Evolutionary conservation across 139 green algal genomes (phyloP).

Genomic region (Micractinium conductrix): DNA sequence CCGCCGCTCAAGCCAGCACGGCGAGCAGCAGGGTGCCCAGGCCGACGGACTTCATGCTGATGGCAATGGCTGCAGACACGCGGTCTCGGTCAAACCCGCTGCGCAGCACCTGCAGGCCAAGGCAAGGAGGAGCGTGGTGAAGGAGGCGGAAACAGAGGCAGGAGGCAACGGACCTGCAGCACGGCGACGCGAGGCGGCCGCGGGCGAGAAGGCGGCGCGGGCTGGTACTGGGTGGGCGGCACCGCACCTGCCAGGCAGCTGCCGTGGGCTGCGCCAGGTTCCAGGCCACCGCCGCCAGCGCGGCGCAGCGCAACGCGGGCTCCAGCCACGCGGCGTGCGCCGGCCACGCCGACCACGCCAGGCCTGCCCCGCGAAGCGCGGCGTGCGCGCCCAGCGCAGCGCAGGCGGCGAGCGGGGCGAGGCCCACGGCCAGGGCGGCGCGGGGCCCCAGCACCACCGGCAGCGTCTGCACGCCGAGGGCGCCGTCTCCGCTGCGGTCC

Average conservation of each 20-base stretch:
- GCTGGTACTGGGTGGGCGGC: too few relatives aligned
- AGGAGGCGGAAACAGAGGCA: too few relatives aligned
- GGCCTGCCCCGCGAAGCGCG: neutral
- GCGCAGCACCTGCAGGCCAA: slow-evolving; percentile 14
- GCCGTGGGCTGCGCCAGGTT: neutral
- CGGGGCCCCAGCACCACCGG: slow-evolving; percentile 52
- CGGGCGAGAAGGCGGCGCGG: too few relatives aligned
- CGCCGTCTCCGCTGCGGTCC: slow-evolving; percentile 66
- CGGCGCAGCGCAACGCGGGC: neutral
- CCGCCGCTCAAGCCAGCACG: neutral
- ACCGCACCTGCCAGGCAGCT: too few relatives aligned
- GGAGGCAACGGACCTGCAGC: too few relatives aligned
- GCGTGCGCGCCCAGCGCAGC: neutral
- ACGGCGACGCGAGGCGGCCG: neutral
- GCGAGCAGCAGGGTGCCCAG: slow-evolving; percentile 29
- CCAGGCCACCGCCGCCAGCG: neutral
- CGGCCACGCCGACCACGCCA: slow-evolving; percentile 22
- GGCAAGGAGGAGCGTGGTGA: too few relatives aligned
- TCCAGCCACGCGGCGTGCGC: neutral
- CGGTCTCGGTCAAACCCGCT: neutral
- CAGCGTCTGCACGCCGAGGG: slow-evolving; percentile 58
- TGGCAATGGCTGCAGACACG: neutral
- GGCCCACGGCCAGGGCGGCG: neutral
- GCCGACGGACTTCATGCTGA: neutral
- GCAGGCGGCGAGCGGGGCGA: slow-evolving; percentile 12